Base-by-base conservation (phyloP, 441 rosid species). In the Jatropha podagrica region DNA sequence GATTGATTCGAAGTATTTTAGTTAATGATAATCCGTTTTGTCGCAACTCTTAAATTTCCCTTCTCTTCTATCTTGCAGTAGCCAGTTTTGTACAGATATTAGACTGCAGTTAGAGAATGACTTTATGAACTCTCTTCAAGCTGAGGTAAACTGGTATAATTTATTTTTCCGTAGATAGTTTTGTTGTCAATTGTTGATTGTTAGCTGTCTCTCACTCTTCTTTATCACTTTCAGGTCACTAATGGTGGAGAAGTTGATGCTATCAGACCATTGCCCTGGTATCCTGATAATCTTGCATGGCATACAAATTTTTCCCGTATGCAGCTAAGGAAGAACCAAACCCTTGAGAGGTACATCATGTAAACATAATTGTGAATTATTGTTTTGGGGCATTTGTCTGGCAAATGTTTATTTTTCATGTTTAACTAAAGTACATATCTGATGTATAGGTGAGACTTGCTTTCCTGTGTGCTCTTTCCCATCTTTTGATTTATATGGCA, bases 251-350 rank as follows among this genome's bases (percentile, higher is more conserved):
- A 94, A 77, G 80, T 80, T 76, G 92, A 88, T 77, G 89, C 93
- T 76, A 90, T 96, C 69, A 90, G 88, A 84, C 99, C 98, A 1
- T 82, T 96, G 85, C 91, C 94, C 79, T 94, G 97, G 99, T 96
- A 92, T 77, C 96, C 98, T 66, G 86, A 91, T 62, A 91, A 87
- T 78, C 94, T 93, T 72, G 98, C 97, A 49, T 95, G 99, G 99
- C 97, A 93, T 77, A 92, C 98, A 71, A 92, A 85, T 78, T 95
- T 89, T 82, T 95, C 97, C 37, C 83, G 98, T 48, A 96, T 90
- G 91, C 97, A 92, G 85, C 86, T 94, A 79, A 83, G 99, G 76
- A 94, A 96, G 84, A 93, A 91, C 81, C 92, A 86, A 83, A 87
- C 87, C 8, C 98, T 96, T 73, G 97, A 94, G 84, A 94, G 96